Base-by-base conservation (phyloP, 1,139 yeast genomes). In the Geotrichum reessii region DNA sequence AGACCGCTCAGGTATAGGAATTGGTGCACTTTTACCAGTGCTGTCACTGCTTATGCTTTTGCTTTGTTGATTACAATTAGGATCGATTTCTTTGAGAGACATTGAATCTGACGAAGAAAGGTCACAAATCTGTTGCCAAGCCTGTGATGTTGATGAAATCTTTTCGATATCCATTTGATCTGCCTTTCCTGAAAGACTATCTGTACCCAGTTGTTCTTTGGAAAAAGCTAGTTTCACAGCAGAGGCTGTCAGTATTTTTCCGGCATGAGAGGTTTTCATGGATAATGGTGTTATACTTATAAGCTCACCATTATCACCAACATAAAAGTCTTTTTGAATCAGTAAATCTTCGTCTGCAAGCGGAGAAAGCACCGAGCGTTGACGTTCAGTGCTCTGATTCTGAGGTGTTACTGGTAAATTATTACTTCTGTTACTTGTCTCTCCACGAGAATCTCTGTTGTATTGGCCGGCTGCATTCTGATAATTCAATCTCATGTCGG, bases 281-380 rank as follows among this genome's bases (percentile, higher is more conserved):
- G 56, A 53, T 5, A 53, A 21, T 8, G 56, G 56, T 9, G 56
- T 53, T 4, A 53, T 53, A 27, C 56, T 53, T 11, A 53, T 33
- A 46, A 31, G 11, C 5, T 53, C 56, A 11, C 52, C 52, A 47
- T 31, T 53, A 19, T 33, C 33, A 22, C 47, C 33, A 21, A 31
- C 47, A 24, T 33, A 53, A 28, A 24, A 14, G 14, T 53, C 51
- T 8, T 46, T 46, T 17, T 47, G 47, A 14, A 19, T 33, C 33
- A 31, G 40, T 12, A 17, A 12, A 5, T 3, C 7, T 12, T 33
- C 40, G 5, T 33, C 40, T 33, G 17, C 40, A 33, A 1, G n/a
- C n/a, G 40, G n/a, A 17, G 14, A 12, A 12, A 33, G n/a, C n/a
- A 33, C 17, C 5, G 40, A 33, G 40, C 14, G 40, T 6, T 33